Percentiles rank a stretch among this genome's conserved stretches.
Evolutionary conservation across 768 basidiomycete species (phyloP).

Genomic region (Tylopilus sp.): DNA sequence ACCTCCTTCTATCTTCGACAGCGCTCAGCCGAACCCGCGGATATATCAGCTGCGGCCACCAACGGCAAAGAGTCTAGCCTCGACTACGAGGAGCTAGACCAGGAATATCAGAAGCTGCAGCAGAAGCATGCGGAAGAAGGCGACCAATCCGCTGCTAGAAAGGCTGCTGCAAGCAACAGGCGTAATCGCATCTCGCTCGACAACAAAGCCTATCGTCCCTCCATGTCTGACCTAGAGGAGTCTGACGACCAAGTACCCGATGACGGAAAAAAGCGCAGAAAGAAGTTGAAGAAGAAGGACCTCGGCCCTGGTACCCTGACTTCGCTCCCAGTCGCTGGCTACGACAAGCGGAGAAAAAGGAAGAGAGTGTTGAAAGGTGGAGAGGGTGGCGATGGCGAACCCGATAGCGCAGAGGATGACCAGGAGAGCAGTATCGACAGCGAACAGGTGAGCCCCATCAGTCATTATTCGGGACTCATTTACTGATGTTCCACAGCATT

Average conservation of each 20-base stretch:
- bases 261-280: conserved; percentile 50
- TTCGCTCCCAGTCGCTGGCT: conserved; percentile 62
- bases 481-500: conserved; percentile 18
- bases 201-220: conserved; percentile 79
- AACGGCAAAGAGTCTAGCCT: conserved; percentile 52
- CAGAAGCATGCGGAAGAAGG: conserved; percentile 22
- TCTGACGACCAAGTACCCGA: conserved; percentile 61
- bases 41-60: conserved; percentile 36
- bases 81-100: conserved; percentile 77
- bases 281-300: conserved; percentile 48
- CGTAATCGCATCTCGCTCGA: conserved; percentile 68
- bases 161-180: conserved; percentile 36
- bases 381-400: conserved; percentile 35
- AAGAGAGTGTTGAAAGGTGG: conserved; percentile 45
- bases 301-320: conserved; percentile 54
- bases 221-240: conserved; percentile 60
- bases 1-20: conserved; percentile 62
- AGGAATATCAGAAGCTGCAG: conserved; percentile 47
- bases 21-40: conserved; percentile 54
- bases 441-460: conserved; percentile 39
- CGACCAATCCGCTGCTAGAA: conserved; percentile 31
- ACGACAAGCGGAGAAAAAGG: conserved; percentile 60
- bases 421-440: conserved; percentile 36
- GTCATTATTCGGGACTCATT: conserved; percentile 14
- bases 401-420: conserved; percentile 46